Conservation (phyloP, 2,329 filamentous ascomycete species). For the Phoma sp. region DNA sequence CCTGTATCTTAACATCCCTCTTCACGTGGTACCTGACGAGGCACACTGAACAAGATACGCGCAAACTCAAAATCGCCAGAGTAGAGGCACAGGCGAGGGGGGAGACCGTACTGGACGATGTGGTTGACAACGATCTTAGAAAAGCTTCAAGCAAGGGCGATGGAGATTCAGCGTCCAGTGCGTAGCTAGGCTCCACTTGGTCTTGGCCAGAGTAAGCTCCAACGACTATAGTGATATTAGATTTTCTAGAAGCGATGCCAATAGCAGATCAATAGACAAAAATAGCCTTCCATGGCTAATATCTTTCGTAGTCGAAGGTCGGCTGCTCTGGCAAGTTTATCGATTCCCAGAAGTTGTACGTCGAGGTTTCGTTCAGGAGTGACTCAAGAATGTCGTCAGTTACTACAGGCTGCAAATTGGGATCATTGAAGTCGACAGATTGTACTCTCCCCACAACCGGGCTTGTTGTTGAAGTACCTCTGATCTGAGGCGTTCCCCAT, state of each 20-base stretch:
- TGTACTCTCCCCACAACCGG: background rate
- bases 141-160: conserved; percentile 1
- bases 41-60: conserved; percentile 49
- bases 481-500: conserved; percentile 1
- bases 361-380: conserved; percentile 5
- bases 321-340: conserved; percentile 3
- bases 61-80: conserved; percentile 23
- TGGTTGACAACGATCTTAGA: conserved; percentile 21
- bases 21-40: conserved; percentile 53
- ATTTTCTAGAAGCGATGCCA: too few relatives aligned
- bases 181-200: background rate
- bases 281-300: background rate
- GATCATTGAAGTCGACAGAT: background rate
- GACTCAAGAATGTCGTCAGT: conserved; percentile 9
- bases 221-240: too few relatives aligned
- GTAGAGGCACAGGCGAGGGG: conserved; percentile 20
- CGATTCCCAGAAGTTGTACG: conserved; percentile 13
- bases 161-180: background rate
- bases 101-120: conserved; percentile 20
- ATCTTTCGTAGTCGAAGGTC: background rate
- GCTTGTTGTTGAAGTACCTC: background rate
- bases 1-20: conserved; percentile 49
- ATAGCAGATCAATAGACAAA: too few relatives aligned
- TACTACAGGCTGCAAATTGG: background rate
- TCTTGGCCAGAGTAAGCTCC: background rate